phyloP scores from a whole-genome alignment of 257 asterid species.

The Dorcoceras hygrometricum region DNA sequence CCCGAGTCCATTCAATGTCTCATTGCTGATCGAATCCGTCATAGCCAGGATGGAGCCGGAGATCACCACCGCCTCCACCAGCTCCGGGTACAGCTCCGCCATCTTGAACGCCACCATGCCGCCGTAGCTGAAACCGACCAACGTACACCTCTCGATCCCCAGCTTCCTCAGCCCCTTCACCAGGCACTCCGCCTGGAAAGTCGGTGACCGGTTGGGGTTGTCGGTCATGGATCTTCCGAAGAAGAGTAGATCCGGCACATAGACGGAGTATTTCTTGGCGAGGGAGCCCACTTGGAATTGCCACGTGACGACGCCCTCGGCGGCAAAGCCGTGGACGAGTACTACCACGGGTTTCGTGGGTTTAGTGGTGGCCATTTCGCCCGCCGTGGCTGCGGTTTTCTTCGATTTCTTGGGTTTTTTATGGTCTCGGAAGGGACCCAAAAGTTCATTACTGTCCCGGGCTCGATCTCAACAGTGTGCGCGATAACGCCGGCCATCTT shows the following conservation, averaged over 20 bases:
- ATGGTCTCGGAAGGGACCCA: conserved; percentile 71
- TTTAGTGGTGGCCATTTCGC: conserved; percentile 11
- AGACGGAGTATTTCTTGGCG: conserved; percentile 64
- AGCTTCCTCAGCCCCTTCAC: conserved; percentile 56
- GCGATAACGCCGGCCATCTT: conserved; percentile 65
- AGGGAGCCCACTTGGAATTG: conserved; percentile 74
- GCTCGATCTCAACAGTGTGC: conserved; percentile 44
- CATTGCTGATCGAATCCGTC: conserved; percentile 65
- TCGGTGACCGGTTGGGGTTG: conserved; percentile 62
- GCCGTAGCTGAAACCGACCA: conserved; percentile 91
- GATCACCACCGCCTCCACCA: conserved; percentile 60
- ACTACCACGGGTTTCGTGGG: conserved; percentile 62
- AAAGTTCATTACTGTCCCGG: conserved; percentile 58
- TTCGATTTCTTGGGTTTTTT: conserved; percentile 32
- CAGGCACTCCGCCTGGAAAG: conserved; percentile 73
- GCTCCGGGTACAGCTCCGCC: conserved; percentile 68
- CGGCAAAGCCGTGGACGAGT: conserved; percentile 73
- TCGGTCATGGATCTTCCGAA: conserved; percentile 77
- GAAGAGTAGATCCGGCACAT: conserved; percentile 85
- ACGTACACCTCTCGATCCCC: conserved; percentile 61
- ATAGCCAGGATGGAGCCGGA: conserved; percentile 78
- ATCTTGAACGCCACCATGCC: conserved; percentile 96
- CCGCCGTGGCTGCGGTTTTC: conserved; percentile 22
- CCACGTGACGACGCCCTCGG: conserved; percentile 85
- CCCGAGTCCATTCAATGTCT: conserved; percentile 57